These are phyloP conservation scores for Chamaenerion angustifolium DNA, from an alignment of 345 rosid species.

Conservation along the genomic window DNA sequence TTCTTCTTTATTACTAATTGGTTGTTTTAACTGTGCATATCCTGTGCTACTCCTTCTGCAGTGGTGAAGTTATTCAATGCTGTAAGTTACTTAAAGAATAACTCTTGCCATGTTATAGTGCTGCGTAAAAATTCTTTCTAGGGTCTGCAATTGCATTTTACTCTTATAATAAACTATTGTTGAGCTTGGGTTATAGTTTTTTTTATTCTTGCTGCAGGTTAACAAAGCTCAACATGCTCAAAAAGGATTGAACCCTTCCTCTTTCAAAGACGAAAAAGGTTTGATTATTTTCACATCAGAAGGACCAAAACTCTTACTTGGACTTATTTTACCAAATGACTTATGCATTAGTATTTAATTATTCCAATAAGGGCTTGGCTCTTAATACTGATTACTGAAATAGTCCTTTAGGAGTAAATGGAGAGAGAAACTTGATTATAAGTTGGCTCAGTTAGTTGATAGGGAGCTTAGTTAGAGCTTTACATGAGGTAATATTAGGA, in stretches of 20 bases:
- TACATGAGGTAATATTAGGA: too few species aligned
- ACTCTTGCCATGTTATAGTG: too few species aligned
- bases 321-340: background rate
- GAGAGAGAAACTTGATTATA: too few species aligned
- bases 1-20: background rate
- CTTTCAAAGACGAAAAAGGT: conserved; percentile 81
- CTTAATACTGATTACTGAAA: too few species aligned
- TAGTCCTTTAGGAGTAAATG: too few species aligned
- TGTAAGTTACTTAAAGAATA: conserved; percentile 35
- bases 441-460: too few species aligned
- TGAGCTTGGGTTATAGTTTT: background rate
- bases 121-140: background rate
- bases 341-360: too few species aligned
- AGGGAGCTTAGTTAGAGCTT: too few species aligned
- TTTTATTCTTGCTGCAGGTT: conserved; percentile 32
- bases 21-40: background rate
- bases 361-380: too few species aligned
- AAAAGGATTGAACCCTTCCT: conserved; percentile 76
- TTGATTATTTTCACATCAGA: conserved; percentile 2
- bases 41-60: conserved; percentile 13
- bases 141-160: too few species aligned
- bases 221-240: conserved; percentile 86
- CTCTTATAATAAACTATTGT: background rate
- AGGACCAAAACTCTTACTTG: background rate
- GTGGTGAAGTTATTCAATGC: conserved; percentile 95